Evolutionary conservation across 208 protist species (phyloP).

Genomic region (Tritrichomonas foetus): DNA sequence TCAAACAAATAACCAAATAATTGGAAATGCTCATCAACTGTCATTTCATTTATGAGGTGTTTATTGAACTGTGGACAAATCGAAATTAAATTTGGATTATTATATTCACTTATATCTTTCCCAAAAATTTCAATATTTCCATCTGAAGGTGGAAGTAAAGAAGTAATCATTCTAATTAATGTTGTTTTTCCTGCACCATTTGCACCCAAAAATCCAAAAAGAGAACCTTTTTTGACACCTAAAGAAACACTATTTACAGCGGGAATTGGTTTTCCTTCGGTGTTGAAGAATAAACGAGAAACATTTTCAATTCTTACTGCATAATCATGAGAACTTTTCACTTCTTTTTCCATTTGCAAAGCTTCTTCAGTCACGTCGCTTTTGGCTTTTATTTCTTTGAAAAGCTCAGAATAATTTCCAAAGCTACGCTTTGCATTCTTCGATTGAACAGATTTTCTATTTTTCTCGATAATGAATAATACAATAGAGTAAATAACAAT

Average conservation of each 20-base stretch:
- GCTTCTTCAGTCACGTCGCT: not conserved
- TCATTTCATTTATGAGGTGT: not conserved
- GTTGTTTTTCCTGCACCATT: constrained; percentile 52
- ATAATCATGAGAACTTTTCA: not conserved
- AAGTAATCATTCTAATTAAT: constrained; percentile 39
- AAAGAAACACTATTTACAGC: not conserved
- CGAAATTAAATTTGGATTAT: not conserved
- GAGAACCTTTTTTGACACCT: not conserved
- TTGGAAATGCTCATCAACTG: not conserved
- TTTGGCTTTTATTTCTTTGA: not conserved
- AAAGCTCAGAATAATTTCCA: not conserved
- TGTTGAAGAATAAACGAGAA: constrained; percentile 23
- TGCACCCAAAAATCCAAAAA: constrained; percentile 40
- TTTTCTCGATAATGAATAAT: not conserved
- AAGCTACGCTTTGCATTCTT: not conserved
- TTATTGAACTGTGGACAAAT: constrained; percentile 33
- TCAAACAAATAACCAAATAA: not conserved
- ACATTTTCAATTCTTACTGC: not conserved
- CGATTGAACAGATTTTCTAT: not conserved
- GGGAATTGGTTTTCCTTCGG: constrained; percentile 14
- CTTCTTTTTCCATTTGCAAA: not conserved
- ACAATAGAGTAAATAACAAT: not conserved
- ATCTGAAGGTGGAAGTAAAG: constrained; percentile 36
- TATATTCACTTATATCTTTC: not conserved
- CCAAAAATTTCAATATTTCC: constrained; percentile 41